These are phyloP conservation scores for Amanita subjunquillea DNA, from an alignment of 768 basidiomycete genomes.

Conservation along the genomic window DNA sequence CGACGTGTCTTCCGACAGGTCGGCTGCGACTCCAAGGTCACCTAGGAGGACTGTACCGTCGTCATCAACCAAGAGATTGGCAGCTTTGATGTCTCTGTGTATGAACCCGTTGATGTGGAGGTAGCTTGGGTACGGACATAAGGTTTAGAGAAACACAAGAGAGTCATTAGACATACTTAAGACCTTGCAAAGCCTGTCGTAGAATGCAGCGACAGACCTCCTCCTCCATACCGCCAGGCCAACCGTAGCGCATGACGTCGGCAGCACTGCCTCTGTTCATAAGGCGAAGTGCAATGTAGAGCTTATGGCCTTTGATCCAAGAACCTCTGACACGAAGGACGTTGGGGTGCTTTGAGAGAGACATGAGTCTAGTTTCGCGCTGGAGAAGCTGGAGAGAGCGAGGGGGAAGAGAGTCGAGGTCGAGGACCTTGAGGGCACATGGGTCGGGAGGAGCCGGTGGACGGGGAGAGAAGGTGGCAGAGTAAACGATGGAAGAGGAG, in stretches of 20 bases:
- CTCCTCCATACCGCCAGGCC: slow-evolving; percentile 87
- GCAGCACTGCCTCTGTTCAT: slow-evolving; percentile 86
- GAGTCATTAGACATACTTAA: slow-evolving; percentile 45
- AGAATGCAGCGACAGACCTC: slow-evolving; percentile 80
- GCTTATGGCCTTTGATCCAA: slow-evolving; percentile 78
- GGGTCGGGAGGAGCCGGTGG: slow-evolving; percentile 29
- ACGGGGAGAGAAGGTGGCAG: slow-evolving; percentile 51
- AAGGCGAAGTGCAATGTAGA: slow-evolving; percentile 79
- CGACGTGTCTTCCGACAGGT: slow-evolving; percentile 58
- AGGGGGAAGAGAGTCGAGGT: slow-evolving; percentile 70
- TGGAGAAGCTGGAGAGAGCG: slow-evolving; percentile 63
- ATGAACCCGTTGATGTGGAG: slow-evolving; percentile 86
- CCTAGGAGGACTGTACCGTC: slow-evolving; percentile 86
- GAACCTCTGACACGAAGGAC: slow-evolving; percentile 85
- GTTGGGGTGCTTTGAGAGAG: slow-evolving; percentile 86
- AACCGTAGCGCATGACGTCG: slow-evolving; percentile 77
- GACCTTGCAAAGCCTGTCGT: slow-evolving; percentile 78
- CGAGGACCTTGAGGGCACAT: slow-evolving; percentile 84
- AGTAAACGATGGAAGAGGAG: slow-evolving; percentile 84
- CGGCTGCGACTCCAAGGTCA: slow-evolving; percentile 87
- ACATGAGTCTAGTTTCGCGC: slow-evolving; percentile 87
- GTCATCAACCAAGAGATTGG: slow-evolving; percentile 86
- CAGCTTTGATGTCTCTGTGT: slow-evolving; percentile 92
- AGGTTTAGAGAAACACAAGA: background rate
- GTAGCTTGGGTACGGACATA: slow-evolving; percentile 37